phyloP scores from a whole-genome alignment of 164 flowering plant species.

The Nymphaea thermarum region DNA sequence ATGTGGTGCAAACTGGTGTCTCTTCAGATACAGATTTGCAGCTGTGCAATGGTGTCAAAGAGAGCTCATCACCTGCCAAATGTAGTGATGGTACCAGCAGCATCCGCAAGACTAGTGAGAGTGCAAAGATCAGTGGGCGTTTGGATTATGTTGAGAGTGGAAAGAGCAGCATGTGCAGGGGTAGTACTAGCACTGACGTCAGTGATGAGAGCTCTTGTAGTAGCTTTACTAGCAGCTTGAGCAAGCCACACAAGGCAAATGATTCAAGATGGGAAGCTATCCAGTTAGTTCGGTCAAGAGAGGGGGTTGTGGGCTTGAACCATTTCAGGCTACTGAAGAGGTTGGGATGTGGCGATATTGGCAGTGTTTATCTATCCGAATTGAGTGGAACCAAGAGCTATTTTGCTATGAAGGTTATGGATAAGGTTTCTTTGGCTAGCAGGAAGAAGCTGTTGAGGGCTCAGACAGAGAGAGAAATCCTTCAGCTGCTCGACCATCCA shows the following conservation, averaged over 20 bases:
- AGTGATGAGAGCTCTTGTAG: conserved; percentile 84
- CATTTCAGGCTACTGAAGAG: conserved; percentile 74
- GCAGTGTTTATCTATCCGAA: conserved; percentile 84
- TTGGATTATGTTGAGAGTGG: conserved; percentile 61
- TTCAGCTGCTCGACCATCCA: conserved; percentile 76
- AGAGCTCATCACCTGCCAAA: conserved; percentile 57
- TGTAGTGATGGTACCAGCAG: conserved; percentile 57
- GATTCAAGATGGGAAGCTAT: conserved; percentile 91
- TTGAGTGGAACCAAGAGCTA: conserved; percentile 68
- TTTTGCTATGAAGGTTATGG: conserved; percentile 92
- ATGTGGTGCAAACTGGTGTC: conserved; percentile 15
- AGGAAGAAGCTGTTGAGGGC: conserved; percentile 83
- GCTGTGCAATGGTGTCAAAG: conserved; percentile 27
- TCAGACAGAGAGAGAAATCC: conserved; percentile 79
- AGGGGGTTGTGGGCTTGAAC: conserved; percentile 62
- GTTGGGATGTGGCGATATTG: conserved; percentile 91
- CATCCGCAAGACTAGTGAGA: conserved; percentile 52
- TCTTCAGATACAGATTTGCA: background rate
- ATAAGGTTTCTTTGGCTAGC: conserved; percentile 60
- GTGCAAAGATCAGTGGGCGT: conserved; percentile 58
- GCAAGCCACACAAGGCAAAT: conserved; percentile 81
- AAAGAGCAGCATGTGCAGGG: conserved; percentile 76
- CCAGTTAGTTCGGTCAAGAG: conserved; percentile 51
- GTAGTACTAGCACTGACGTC: conserved; percentile 78
- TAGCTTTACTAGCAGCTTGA: conserved; percentile 64